Conservation (phyloP, 768 basidiomycete genomes). For the Brasilioporus rufonigricans region DNA sequence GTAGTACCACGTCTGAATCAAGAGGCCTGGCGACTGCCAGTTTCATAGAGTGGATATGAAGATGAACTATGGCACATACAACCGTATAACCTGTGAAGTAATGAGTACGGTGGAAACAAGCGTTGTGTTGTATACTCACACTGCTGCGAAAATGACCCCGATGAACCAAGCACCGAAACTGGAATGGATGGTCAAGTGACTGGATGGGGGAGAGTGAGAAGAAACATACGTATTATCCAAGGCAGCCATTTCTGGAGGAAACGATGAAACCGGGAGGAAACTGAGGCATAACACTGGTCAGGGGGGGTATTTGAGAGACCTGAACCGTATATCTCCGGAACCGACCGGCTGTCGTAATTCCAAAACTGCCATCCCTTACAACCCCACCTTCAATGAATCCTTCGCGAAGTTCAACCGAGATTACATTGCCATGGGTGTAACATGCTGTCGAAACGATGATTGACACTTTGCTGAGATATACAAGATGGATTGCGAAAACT, state of each 20-base stretch:
- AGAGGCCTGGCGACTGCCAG: conserved; percentile 42
- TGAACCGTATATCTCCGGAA: too few species aligned
- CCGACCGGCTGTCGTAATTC: too few species aligned
- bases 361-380: too few species aligned
- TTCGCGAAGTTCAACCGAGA: too few species aligned
- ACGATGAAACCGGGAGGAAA: not conserved
- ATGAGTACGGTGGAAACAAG: conserved; percentile 1
- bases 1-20: conserved; percentile 56
- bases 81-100: conserved; percentile 44
- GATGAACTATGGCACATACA: conserved; percentile 33
- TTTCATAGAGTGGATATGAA: not conserved
- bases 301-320: too few species aligned
- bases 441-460: too few species aligned
- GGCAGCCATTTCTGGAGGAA: conserved; percentile 2
- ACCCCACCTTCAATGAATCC: too few species aligned
- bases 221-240: conserved; percentile 36
- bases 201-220: not conserved
- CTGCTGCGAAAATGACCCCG: conserved; percentile 46
- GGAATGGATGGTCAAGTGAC: not conserved
- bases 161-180: conserved; percentile 52
- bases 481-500: too few species aligned
- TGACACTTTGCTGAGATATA: too few species aligned
- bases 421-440: too few species aligned
- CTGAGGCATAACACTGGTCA: not conserved
- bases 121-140: conserved; percentile 36